Evolutionary conservation across 768 basidiomycete genomes (phyloP).

Genomic region (Mycena rebaudengoi): DNA sequence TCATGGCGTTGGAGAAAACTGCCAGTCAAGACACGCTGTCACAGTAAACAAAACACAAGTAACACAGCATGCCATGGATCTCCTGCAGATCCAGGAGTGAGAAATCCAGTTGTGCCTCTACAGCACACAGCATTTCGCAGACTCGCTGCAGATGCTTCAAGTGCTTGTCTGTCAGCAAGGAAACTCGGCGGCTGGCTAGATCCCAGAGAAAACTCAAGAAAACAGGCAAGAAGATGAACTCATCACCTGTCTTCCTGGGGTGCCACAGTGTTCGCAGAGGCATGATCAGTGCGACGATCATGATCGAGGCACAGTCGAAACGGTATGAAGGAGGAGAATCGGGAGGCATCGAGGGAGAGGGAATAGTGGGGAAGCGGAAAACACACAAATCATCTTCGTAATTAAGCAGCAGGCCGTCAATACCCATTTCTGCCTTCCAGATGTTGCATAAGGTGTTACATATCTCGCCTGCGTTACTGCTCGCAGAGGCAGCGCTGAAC

Average conservation of each 20-base stretch:
- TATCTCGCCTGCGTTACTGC: conserved; percentile 30
- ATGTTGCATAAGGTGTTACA: conserved; percentile 19
- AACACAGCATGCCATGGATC: conserved; percentile 40
- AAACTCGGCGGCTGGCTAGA: conserved; percentile 29
- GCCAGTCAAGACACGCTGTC: conserved; percentile 36
- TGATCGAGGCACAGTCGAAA: neutral
- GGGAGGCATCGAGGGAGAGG: too few species aligned
- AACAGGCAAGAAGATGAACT: conserved; percentile 20
- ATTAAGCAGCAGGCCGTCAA: neutral
- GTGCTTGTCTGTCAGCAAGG: conserved; percentile 36
- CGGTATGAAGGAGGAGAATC: neutral
- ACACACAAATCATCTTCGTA: conserved; percentile 24
- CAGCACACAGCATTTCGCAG: conserved; percentile 22
- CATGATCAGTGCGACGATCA: neutral
- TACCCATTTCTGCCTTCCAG: neutral
- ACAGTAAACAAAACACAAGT: conserved; percentile 40
- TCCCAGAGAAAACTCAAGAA: conserved; percentile 44
- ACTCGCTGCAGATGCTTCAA: conserved; percentile 30
- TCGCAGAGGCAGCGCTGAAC: conserved; percentile 21
- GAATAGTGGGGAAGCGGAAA: neutral
- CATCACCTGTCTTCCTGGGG: conserved; percentile 21
- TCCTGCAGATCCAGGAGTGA: conserved; percentile 22
- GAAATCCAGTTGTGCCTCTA: too few species aligned
- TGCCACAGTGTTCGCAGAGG: neutral
- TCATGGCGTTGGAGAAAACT: conserved; percentile 33